Conservation (phyloP, 768 basidiomycete genomes). For the Boletus patriciae region DNA sequence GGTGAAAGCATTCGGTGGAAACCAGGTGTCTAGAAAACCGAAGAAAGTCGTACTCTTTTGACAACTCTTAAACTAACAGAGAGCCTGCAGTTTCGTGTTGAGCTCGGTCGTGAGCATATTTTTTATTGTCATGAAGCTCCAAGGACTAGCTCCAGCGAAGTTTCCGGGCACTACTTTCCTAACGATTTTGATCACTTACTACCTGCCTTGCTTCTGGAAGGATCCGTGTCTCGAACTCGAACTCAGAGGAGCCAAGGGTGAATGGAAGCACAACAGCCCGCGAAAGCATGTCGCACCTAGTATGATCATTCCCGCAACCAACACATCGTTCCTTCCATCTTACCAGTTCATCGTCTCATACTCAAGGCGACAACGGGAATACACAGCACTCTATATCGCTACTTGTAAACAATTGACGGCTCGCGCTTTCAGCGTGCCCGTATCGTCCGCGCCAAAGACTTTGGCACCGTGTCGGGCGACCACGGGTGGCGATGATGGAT, state of each 20-base stretch:
- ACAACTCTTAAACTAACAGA: slow-evolving; percentile 2
- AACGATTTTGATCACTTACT: background rate
- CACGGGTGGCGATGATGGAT: too few relatives aligned
- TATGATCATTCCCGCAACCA: background rate
- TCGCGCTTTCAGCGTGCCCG: slow-evolving; percentile 30
- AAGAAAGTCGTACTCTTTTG: slow-evolving; percentile 55
- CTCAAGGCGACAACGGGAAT: background rate
- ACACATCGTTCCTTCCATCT: background rate
- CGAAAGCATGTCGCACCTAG: background rate
- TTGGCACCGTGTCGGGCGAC: too few relatives aligned
- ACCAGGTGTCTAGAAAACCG: slow-evolving; percentile 21
- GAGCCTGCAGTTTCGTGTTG: background rate
- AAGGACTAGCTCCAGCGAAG: background rate
- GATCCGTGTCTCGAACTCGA: background rate
- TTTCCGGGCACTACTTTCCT: background rate
- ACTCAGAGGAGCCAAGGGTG: background rate
- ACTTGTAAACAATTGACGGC: too few relatives aligned
- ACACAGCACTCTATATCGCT: background rate
- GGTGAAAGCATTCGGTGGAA: slow-evolving; percentile 36
- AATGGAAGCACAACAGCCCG: background rate
- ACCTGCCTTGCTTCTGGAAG: background rate
- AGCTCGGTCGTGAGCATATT: background rate
- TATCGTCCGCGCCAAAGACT: slow-evolving; percentile 26
- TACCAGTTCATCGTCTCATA: background rate
- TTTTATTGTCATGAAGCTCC: background rate